Percentiles rank a stretch among this genome's conserved stretches.
Evolutionary conservation across 805 yeast genomes (phyloP).

Genomic region (Candida corydali): DNA sequence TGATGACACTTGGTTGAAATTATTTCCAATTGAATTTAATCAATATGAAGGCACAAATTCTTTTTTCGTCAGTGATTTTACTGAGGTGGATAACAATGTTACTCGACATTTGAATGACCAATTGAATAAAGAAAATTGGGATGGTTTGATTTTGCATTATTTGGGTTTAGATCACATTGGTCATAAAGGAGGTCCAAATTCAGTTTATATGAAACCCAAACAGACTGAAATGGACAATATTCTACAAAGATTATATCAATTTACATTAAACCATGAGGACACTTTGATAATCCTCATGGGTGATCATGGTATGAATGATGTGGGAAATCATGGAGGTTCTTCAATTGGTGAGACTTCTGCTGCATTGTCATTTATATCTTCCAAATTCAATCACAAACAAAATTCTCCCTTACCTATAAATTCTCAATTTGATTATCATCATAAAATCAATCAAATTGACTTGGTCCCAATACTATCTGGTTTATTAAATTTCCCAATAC

Average conservation of each 20-base stretch:
- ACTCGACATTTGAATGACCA: slow-evolving; percentile 77
- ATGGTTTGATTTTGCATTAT: slow-evolving; percentile 81
- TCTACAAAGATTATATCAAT: slow-evolving; percentile 45
- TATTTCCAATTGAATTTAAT: slow-evolving; percentile 67
- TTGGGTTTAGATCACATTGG: slow-evolving; percentile 97
- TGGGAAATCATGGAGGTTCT: slow-evolving; percentile 96
- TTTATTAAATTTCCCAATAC: slow-evolving; percentile 61
- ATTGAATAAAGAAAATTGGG: slow-evolving; percentile 59
- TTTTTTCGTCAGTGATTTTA: slow-evolving; percentile 91
- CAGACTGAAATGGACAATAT: slow-evolving; percentile 83
- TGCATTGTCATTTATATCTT: slow-evolving; percentile 67
- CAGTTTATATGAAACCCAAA: slow-evolving; percentile 75
- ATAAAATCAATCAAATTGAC: slow-evolving; percentile 60
- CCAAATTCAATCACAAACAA: slow-evolving; percentile 32
- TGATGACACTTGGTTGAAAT: slow-evolving; percentile 95
- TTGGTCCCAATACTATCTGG: slow-evolving; percentile 66
- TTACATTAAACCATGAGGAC: slow-evolving; percentile 16
- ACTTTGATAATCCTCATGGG: slow-evolving; percentile 78
- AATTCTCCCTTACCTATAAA: slow-evolving; percentile 36
- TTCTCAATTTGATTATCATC: slow-evolving; percentile 50
- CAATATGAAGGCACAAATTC: slow-evolving; percentile 84
- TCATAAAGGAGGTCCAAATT: slow-evolving; percentile 89
- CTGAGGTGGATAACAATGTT: slow-evolving; percentile 90
- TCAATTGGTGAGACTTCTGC: slow-evolving; percentile 89
- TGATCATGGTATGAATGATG: slow-evolving; percentile 95